Evolutionary conservation across 495 filamentous ascomycete genomes (phyloP).

Genomic region (Ascobolus immersus): DNA sequence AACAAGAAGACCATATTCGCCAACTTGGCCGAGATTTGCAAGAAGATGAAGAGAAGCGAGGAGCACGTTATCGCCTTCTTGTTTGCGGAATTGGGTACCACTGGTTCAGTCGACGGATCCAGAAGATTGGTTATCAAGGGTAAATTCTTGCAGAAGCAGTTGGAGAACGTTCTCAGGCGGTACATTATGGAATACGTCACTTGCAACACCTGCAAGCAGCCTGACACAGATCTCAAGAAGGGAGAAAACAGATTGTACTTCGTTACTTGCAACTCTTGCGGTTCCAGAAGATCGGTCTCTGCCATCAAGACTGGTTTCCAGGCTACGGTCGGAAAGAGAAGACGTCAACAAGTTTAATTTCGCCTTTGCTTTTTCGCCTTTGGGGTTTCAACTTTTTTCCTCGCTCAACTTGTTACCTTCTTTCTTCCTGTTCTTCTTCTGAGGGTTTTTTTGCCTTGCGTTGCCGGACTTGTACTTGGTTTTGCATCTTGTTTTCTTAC

Average conservation of each 20-base stretch:
- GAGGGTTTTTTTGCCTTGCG: no score
- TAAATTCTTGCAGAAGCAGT: slow-evolving; percentile 94
- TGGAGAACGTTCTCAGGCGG: slow-evolving; percentile 78
- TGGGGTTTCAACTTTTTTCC: no score
- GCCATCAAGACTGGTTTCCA: slow-evolving; percentile 99
- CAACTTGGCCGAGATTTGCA: slow-evolving; percentile 81
- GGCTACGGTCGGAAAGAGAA: slow-evolving; percentile 86
- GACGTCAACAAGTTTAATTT: slow-evolving; percentile 31
- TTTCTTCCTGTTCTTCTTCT: no score
- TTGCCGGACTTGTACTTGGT: no score
- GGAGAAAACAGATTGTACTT: slow-evolving; percentile 89
- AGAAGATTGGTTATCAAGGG: slow-evolving; percentile 93
- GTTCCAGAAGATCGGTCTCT: slow-evolving; percentile 68
- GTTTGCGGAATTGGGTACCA: slow-evolving; percentile 94
- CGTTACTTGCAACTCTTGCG: slow-evolving; percentile 69
- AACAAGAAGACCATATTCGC: slow-evolving; percentile 99
- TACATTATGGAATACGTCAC: slow-evolving; percentile 98
- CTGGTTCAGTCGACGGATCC: slow-evolving; percentile 75
- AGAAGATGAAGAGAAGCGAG: slow-evolving; percentile 80
- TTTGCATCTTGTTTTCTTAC: no score
- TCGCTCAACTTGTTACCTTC: no score
- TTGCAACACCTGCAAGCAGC: slow-evolving; percentile 87
- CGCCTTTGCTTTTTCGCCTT: no score
- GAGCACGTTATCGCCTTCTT: slow-evolving; percentile 93
- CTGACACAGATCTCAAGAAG: slow-evolving; percentile 91